Evolutionary conservation across 148 eudicot species (phyloP).

Genomic region (Spergularia bocconei): DNA sequence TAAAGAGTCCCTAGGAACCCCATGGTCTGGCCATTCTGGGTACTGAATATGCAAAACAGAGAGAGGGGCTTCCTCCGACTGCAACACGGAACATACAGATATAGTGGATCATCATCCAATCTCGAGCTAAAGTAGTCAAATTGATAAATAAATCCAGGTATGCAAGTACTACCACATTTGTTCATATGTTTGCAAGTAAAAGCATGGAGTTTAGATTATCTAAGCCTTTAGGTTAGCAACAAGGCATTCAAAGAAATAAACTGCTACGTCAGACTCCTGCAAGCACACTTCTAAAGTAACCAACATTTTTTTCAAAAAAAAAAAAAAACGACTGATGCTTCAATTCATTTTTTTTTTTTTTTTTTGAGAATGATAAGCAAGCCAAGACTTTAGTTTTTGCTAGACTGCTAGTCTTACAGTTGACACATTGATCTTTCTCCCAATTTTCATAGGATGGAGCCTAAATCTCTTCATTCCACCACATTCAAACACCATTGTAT

Average conservation of each 20-base stretch:
- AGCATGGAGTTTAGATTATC: not conserved
- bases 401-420: too few species aligned
- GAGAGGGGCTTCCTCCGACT: constrained; percentile 81
- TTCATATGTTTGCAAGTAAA: not conserved
- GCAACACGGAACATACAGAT: constrained; percentile 31
- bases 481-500: too few species aligned
- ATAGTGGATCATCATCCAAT: not conserved
- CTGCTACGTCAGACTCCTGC: too few species aligned
- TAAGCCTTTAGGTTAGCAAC: not conserved
- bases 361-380: too few species aligned
- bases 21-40: constrained; percentile 98
- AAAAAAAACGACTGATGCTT: too few species aligned
- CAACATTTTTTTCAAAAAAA: too few species aligned
- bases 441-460: too few species aligned
- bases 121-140: not conserved
- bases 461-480: too few species aligned
- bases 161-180: not conserved
- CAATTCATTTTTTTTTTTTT: too few species aligned
- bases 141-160: not conserved
- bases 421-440: too few species aligned
- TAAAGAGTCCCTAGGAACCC: constrained; percentile 70
- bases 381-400: too few species aligned
- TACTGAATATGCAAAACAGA: constrained; percentile 88
- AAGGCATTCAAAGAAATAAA: not conserved
- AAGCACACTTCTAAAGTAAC: too few species aligned